Percentiles rank a stretch among this genome's conserved stretches.
Conservation (phyloP, 768 basidiomycete species). For the Leccinum subtestaceum region DNA sequence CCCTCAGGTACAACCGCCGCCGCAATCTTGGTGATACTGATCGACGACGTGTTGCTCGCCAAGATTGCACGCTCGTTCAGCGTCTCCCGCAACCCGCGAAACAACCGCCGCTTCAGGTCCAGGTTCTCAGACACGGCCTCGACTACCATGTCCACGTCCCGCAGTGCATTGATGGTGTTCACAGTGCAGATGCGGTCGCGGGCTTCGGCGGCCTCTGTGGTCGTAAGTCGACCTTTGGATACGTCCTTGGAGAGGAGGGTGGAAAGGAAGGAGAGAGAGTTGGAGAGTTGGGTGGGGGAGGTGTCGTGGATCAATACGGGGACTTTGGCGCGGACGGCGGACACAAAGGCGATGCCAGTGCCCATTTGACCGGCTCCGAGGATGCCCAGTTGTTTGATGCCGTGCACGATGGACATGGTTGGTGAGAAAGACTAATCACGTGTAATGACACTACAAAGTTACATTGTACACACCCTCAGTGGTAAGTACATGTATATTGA, state of each 20-base stretch:
- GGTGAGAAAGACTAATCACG: constrained; percentile 15
- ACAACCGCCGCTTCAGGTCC: constrained; percentile 74
- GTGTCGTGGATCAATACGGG: constrained; percentile 85
- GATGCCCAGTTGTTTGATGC: constrained; percentile 72
- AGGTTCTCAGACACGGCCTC: constrained; percentile 93
- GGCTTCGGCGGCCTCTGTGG: constrained; percentile 71
- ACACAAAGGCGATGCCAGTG: constrained; percentile 86
- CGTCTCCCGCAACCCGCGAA: constrained; percentile 63
- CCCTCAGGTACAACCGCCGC: constrained; percentile 67
- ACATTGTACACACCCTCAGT: not conserved
- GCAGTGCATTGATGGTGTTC: constrained; percentile 55
- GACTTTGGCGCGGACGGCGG: constrained; percentile 81
- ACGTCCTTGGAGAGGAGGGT: constrained; percentile 88
- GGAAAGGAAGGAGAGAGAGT: constrained; percentile 73
- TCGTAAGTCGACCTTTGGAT: constrained; percentile 70
- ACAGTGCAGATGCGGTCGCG: constrained; percentile 62
- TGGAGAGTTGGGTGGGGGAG: constrained; percentile 67
- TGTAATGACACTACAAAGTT: not conserved
- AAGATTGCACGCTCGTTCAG: constrained; percentile 74
- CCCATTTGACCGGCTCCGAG: constrained; percentile 90
- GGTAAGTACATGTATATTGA: constrained; percentile 4
- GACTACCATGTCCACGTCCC: constrained; percentile 87
- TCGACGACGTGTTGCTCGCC: constrained; percentile 91
- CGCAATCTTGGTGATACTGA: constrained; percentile 93
- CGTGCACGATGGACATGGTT: constrained; percentile 53